Evolutionary conservation across 805 yeast genomes (phyloP), one percentile per base, ranked within the genome.

Genomic region (Wickerhamomyces subpelliculosus): DNA sequence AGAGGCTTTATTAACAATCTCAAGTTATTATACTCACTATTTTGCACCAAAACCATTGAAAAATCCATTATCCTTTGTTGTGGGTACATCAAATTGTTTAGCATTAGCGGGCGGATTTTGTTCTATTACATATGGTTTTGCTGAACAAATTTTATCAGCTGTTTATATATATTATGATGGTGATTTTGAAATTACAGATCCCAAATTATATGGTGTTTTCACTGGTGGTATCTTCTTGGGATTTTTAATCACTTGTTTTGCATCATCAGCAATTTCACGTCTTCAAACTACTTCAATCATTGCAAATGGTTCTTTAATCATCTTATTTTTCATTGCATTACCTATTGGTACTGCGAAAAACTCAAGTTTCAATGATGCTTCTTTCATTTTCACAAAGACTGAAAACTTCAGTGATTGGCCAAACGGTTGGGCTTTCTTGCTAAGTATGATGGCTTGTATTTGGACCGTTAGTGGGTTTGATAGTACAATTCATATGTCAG

Each of bases 401-500:
- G 62, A 69, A 23, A 77, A 75, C 51, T 55, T 54, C 34, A 63
- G 75, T 17, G 68, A 65, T 22, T 80, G 84, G 78, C 68, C 78
- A 10, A 58, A 55, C 27, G 84, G 84, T 24, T 77, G 80, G 78
- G 66, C 75, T 64, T 51, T 65, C 46, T 52, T 70, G 38, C 62
- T 76, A 48, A 64, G 72, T 11, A 72, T 78, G 69, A 70, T 76
- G 73, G 78, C 86, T 0, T 76, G 80, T 3, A 72, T 80, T 43
- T 82, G 90, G 89, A 79, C 86, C 17, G 78, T 81, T 57, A 84
- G 84, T 22, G 80, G 84, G 0, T 80, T 78, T 56, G 88, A 81
- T 54, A 73, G 83, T 5, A 75, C 81, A 49, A 74, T 81, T 35
- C 88, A 81, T 59, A 75, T 80, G 79, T 68, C 81, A 13, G 89